Evolutionary conservation across 495 filamentous ascomycete species (phyloP).

Genomic region (Polyplosphaeria fusca): DNA sequence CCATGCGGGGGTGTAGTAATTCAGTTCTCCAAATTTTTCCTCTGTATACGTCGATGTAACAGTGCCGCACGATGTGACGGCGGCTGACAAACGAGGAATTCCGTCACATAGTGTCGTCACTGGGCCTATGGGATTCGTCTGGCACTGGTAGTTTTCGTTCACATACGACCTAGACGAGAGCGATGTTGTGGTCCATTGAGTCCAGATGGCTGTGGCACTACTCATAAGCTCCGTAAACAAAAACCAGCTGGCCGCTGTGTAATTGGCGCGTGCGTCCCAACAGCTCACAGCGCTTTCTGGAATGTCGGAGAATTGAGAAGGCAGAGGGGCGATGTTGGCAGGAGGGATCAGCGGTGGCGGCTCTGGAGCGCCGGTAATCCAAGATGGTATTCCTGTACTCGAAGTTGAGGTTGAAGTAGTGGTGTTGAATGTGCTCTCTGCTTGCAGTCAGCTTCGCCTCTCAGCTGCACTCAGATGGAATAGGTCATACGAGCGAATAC

Average conservation of each 20-base stretch:
- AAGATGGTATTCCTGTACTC: no score
- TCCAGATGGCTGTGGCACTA: background rate
- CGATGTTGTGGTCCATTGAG: background rate
- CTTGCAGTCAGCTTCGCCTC: no score
- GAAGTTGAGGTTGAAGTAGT: no score
- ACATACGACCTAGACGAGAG: no score
- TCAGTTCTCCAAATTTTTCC: background rate
- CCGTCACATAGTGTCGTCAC: background rate
- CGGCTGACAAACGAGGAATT: background rate
- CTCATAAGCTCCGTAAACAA: background rate
- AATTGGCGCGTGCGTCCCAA: background rate
- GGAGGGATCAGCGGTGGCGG: background rate
- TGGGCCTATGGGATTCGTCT: background rate
- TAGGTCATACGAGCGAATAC: no score
- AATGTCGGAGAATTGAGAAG: conserved; percentile 2
- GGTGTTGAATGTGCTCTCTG: no score
- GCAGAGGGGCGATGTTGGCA: background rate
- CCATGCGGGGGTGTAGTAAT: background rate
- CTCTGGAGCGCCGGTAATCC: background rate
- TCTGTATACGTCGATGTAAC: background rate
- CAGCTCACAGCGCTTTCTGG: background rate
- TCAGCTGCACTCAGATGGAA: no score
- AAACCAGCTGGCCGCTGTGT: background rate
- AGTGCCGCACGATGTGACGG: background rate
- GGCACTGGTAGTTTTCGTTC: background rate